Percentiles rank a stretch among this genome's conserved stretches.
Conservation (phyloP, 495 filamentous ascomycete species). For the Pseudotulostoma volvatum region DNA sequence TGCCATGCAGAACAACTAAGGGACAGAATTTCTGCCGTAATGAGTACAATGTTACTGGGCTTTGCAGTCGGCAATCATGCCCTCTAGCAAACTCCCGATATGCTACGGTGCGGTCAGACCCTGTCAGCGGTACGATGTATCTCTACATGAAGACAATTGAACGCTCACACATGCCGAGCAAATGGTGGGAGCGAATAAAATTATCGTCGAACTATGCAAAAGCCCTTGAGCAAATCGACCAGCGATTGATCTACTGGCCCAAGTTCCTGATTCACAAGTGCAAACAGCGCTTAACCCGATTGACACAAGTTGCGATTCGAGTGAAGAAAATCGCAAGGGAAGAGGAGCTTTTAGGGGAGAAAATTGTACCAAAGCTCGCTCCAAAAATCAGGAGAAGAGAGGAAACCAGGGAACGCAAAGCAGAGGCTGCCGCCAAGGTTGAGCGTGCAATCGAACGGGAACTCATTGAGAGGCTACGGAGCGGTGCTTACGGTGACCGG, state of each 20-base stretch:
- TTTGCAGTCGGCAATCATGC: slow-evolving; percentile 90
- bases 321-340: slow-evolving; percentile 72
- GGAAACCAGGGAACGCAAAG: slow-evolving; percentile 84
- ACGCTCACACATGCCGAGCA: slow-evolving; percentile 75
- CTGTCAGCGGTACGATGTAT: slow-evolving; percentile 70
- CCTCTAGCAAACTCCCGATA: slow-evolving; percentile 92
- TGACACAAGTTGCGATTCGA: slow-evolving; percentile 84
- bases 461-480: slow-evolving; percentile 76
- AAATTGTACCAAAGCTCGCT: slow-evolving; percentile 73
- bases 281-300: slow-evolving; percentile 87
- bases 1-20: slow-evolving; percentile 64
- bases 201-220: slow-evolving; percentile 79
- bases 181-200: slow-evolving; percentile 89
- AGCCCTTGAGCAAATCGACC: slow-evolving; percentile 77
- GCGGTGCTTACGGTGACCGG: slow-evolving; percentile 86
- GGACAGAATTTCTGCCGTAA: slow-evolving; percentile 89
- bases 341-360: slow-evolving; percentile 82
- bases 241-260: slow-evolving; percentile 84
- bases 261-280: slow-evolving; percentile 92
- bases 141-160: slow-evolving; percentile 96
- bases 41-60: slow-evolving; percentile 87
- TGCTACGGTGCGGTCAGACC: slow-evolving; percentile 76
- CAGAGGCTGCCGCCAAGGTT: slow-evolving; percentile 82
- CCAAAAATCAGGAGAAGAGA: slow-evolving; percentile 84
- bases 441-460: slow-evolving; percentile 94